Percentiles rank a stretch among this genome's conserved stretches.
Evolutionary conservation across 176 grass and related monocot genomes (phyloP).

Genomic region (Areca catechu): DNA sequence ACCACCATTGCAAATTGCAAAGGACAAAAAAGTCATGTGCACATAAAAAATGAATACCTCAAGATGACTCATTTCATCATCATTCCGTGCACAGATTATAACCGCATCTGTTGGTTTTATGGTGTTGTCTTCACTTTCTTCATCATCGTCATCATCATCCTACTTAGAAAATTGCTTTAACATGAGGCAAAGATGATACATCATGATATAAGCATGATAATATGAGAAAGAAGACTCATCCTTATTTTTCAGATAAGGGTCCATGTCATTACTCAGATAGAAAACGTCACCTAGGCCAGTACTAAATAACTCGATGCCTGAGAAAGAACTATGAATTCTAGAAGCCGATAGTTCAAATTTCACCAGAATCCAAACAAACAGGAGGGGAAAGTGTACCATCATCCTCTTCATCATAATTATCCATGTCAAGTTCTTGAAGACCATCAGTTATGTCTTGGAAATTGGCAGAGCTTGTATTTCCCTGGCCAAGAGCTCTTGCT

Average conservation of each 20-base stretch:
- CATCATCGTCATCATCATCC: slow-evolving; percentile 40
- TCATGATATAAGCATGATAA: too few species aligned
- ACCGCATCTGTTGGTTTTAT: slow-evolving; percentile 75
- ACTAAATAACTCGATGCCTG: slow-evolving; percentile 59
- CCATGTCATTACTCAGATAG: slow-evolving; percentile 55
- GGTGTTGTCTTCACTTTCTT: slow-evolving; percentile 64
- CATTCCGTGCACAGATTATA: slow-evolving; percentile 62
- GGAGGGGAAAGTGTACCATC: slow-evolving; percentile 17
- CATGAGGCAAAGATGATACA: too few species aligned
- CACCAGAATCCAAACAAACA: too few species aligned
- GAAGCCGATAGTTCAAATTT: too few species aligned
- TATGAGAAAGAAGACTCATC: slow-evolving; percentile 4
- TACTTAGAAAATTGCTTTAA: background rate
- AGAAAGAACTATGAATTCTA: background rate
- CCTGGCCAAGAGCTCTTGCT: slow-evolving; percentile 27
- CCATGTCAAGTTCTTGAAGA: slow-evolving; percentile 41
- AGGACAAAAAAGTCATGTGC: too few species aligned
- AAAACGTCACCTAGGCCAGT: slow-evolving; percentile 42
- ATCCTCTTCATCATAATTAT: slow-evolving; percentile 65
- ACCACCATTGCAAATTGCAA: too few species aligned
- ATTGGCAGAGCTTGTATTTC: slow-evolving; percentile 5
- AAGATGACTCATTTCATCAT: slow-evolving; percentile 76
- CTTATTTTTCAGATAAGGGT: slow-evolving; percentile 62
- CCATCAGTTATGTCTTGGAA: slow-evolving; percentile 27
- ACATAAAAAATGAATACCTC: slow-evolving; percentile 33